phyloP scores from a whole-genome alignment of 148 eudicot genomes.

The Euryodendron excelsum region DNA sequence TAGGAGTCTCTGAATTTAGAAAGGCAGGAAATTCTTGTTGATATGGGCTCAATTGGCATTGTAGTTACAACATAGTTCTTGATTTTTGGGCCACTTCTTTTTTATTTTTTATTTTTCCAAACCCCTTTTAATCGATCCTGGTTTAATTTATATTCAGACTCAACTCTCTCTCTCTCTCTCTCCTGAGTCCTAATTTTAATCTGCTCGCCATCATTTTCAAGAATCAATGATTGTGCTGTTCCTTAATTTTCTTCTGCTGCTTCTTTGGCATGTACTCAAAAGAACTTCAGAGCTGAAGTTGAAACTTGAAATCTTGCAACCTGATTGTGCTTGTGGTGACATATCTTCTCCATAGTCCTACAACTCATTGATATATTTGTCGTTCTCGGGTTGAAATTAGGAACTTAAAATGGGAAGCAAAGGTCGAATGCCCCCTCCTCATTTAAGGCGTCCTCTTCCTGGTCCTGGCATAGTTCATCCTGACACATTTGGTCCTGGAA shows the following conservation, averaged over 20 bases:
- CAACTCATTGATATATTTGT: background rate
- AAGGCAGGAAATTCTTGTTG: background rate
- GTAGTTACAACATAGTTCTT: background rate
- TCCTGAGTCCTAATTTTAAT: background rate
- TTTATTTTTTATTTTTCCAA: background rate
- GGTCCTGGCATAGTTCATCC: conserved; percentile 60
- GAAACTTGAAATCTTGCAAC: background rate
- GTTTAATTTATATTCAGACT: background rate
- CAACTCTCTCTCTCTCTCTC: background rate
- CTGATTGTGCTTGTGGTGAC: background rate
- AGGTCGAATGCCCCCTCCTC: conserved; percentile 85
- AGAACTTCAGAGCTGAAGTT: background rate
- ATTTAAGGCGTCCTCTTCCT: conserved; percentile 65
- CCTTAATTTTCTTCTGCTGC: background rate
- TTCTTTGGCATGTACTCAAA: background rate
- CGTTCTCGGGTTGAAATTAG: conserved; percentile 8
- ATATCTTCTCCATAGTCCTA: background rate
- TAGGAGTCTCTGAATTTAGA: background rate
- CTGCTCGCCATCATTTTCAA: background rate
- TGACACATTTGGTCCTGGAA: conserved; percentile 49
- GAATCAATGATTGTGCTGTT: background rate
- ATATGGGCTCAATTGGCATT: background rate
- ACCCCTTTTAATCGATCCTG: background rate
- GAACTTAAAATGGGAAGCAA: conserved; percentile 71
- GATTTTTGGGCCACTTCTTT: background rate